Conservation (phyloP, 2,329 filamentous ascomycete genomes). For the Huntiella moniliformis region DNA sequence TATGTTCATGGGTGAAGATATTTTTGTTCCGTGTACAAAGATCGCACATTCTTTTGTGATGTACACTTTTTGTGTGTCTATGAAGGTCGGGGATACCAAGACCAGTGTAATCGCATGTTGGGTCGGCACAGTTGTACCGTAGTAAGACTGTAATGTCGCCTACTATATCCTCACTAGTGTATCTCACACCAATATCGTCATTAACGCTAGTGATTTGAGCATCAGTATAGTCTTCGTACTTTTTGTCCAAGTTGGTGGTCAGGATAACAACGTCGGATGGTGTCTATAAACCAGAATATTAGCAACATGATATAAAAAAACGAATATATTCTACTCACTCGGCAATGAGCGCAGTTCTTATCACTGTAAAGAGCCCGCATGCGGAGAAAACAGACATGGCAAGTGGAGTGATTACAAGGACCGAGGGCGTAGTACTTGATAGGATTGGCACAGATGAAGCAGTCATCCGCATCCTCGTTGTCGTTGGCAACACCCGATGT, state of each 20-base stretch:
- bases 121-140: constrained; percentile 86
- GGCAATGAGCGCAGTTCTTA: constrained; percentile 89
- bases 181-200: constrained; percentile 76
- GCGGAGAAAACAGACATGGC: constrained; percentile 83
- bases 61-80: constrained; percentile 62
- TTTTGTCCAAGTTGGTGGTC: constrained; percentile 65
- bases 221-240: constrained; percentile 64
- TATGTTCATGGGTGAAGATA: constrained; percentile 95
- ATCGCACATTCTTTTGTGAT: constrained; percentile 82
- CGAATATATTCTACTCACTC: constrained; percentile 34
- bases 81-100: constrained; percentile 39
- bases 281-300: constrained; percentile 25
- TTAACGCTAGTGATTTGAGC: constrained; percentile 61
- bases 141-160: constrained; percentile 78
- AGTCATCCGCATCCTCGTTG: constrained; percentile 44
- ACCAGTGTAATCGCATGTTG: constrained; percentile 62
- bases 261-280: constrained; percentile 73
- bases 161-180: constrained; percentile 73
- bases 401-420: constrained; percentile 90
- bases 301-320: constrained; percentile 8
- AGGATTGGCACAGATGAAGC: constrained; percentile 91
- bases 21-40: constrained; percentile 88
- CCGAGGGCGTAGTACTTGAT: constrained; percentile 76
- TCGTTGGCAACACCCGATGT: no score
- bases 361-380: constrained; percentile 91